phyloP scores from a whole-genome alignment of 768 basidiomycete genomes.

The Fibroporia radiculosa region DNA sequence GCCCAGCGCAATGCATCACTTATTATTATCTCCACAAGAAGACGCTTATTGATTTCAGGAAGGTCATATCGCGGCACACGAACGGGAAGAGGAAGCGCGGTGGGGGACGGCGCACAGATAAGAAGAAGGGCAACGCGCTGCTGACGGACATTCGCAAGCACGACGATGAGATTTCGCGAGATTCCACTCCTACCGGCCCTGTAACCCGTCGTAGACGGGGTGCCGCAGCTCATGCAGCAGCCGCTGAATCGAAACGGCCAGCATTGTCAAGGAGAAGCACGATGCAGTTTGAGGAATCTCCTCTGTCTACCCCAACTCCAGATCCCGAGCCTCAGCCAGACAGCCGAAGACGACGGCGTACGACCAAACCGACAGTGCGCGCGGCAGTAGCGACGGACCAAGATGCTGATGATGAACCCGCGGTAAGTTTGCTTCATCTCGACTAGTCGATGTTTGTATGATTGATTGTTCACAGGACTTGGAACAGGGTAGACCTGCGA shows the following conservation, averaged over 20 bases:
- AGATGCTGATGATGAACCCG: constrained; percentile 24
- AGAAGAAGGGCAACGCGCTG: constrained; percentile 77
- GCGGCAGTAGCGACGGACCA: constrained; percentile 23
- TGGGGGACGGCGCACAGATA: constrained; percentile 44
- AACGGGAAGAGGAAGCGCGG: constrained; percentile 60
- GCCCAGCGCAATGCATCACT: constrained; percentile 80
- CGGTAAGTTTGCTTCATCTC: constrained; percentile 15
- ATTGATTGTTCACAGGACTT: neutral
- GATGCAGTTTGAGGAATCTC: constrained; percentile 36
- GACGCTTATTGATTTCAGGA: constrained; percentile 75
- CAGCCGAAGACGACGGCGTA: constrained; percentile 30
- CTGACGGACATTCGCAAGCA: constrained; percentile 76
- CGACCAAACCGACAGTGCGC: constrained; percentile 26
- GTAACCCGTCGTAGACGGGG: constrained; percentile 9
- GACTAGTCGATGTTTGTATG: neutral
- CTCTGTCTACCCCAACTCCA: constrained; percentile 45
- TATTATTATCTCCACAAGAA: constrained; percentile 97
- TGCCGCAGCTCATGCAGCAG: constrained; percentile 6
- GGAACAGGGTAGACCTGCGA: constrained; percentile 18
- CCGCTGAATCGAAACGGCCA: constrained; percentile 5
- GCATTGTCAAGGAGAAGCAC: constrained; percentile 27
- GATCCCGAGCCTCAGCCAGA: constrained; percentile 60
- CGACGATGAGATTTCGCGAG: constrained; percentile 38
- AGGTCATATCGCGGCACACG: constrained; percentile 58
- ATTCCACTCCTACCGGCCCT: constrained; percentile 8